Evolutionary conservation across 2,329 filamentous ascomycete species (phyloP).

Genomic region (Ophiocordyceps camponoti-floridani): DNA sequence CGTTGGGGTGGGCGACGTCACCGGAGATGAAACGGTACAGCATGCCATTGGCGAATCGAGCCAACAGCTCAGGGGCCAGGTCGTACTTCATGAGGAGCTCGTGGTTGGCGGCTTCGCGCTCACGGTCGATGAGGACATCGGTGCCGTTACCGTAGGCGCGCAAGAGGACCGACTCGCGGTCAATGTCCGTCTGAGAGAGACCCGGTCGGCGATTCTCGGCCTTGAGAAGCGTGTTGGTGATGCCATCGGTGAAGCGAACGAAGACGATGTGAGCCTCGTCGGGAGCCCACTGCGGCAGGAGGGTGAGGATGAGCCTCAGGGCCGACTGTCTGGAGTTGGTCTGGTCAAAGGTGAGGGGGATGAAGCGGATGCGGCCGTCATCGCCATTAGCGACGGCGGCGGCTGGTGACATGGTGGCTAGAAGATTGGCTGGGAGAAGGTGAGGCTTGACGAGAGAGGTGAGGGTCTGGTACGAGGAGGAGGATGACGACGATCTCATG

Average conservation of each 20-base stretch:
- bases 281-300: slow-evolving; percentile 70
- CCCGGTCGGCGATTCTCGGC: slow-evolving; percentile 51
- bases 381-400: slow-evolving; percentile 11
- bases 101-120: slow-evolving; percentile 65
- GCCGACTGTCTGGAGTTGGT: slow-evolving; percentile 64
- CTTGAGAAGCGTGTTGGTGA: slow-evolving; percentile 85
- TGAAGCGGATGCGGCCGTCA: slow-evolving; percentile 35
- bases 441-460: not conserved
- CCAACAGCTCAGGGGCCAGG: slow-evolving; percentile 73
- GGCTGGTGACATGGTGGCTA: slow-evolving; percentile 15
- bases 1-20: slow-evolving; percentile 59
- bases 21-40: slow-evolving; percentile 84
- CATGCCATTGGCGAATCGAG: slow-evolving; percentile 89
- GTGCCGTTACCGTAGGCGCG: slow-evolving; percentile 90
- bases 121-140: slow-evolving; percentile 86
- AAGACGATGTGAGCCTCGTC: slow-evolving; percentile 63
- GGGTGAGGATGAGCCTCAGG: slow-evolving; percentile 55
- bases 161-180: slow-evolving; percentile 72
- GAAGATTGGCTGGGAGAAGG: not conserved
- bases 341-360: slow-evolving; percentile 64
- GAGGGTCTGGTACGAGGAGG: not conserved
- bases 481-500: not conserved
- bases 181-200: slow-evolving; percentile 52
- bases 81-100: slow-evolving; percentile 68
- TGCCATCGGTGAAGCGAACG: slow-evolving; percentile 87